Base-by-base conservation (phyloP, 352 stramenopile genomes). In the Phytophthora hibernalis region DNA sequence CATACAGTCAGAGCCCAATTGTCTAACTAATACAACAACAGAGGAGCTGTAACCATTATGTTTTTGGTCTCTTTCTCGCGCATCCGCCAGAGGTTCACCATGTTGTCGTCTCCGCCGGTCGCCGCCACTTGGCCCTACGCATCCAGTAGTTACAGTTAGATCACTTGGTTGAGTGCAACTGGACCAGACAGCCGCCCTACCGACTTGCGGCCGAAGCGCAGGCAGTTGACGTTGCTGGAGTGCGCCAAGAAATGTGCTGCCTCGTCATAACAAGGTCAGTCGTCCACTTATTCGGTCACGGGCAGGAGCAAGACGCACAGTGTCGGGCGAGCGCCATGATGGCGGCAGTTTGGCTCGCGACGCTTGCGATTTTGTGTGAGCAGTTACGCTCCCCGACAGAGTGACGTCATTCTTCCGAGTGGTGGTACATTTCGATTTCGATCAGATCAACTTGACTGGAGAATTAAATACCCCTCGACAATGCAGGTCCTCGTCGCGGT, bases 41-140 rank as follows among this genome's bases (percentile, higher is more conserved):
- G 1, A 43, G 15, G 16, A 43, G 37, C 13, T 47, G 40, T 15
- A n/a, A 95, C 87, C 83, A 93, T 92, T 42, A 95, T 92, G 64
- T 93, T 95, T 68, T 95, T 95, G 56, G 85, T 95, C 73, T 95
- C 83, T 54, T 86, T 89, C 61, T 95, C 87, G 33, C 85, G 83
- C 82, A 95, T 88, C 35, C 85, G 79, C 87, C 87, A 95, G n/a
- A 95, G 59, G 31, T 95, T 95, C 43, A 93, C 82, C 43, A 90
- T 76, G 54, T 87, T 87, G 60, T 95, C 87, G 37, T 95, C 85
- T 16, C 87, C 87, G 10, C 85, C 87, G 1, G 83, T 93, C 21
- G 83, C 87, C 0, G 80, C 82, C 13, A 93, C 81, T 92, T 95
- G 87, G 6, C 81, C 87, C 87, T 95, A 48, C 18, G 26, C 5